Percentiles rank a stretch among this genome's conserved stretches.
Evolutionary conservation across 2,329 filamentous ascomycete species (phyloP).

Genomic region (Aureobasidium mangrovei): DNA sequence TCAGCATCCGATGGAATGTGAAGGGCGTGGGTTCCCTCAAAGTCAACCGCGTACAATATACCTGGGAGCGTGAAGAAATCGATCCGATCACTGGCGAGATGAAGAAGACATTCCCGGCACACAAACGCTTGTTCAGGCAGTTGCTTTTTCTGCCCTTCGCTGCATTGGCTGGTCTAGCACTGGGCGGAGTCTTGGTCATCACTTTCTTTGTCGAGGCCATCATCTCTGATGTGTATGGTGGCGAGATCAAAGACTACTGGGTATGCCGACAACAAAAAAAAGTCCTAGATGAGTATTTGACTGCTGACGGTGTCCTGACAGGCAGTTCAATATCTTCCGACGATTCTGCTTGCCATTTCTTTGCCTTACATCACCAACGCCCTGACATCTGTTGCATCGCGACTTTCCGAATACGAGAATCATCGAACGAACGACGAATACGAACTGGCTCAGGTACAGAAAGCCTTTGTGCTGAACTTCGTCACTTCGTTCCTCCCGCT

Average conservation of each 20-base stretch:
- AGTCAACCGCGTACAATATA: slow-evolving; percentile 2
- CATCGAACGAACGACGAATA: slow-evolving; percentile 5
- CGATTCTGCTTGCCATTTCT: neutral
- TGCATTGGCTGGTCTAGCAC: neutral
- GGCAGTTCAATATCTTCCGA: neutral
- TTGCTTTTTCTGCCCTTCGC: neutral
- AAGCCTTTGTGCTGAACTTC: neutral
- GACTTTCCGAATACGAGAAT: neutral
- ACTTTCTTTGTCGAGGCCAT: neutral
- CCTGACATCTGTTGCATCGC: neutral
- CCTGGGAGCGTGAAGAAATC: neutral
- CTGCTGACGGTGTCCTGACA: neutral
- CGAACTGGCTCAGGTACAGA: slow-evolving; percentile 2
- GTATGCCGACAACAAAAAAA: neutral
- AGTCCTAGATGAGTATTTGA: neutral
- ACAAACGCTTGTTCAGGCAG: neutral
- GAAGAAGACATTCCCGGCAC: neutral
- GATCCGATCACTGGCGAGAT: neutral
- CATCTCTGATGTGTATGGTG: neutral
- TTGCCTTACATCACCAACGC: neutral
- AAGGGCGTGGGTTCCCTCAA: neutral
- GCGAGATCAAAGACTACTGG: neutral
- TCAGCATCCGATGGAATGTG: slow-evolving; percentile 7
- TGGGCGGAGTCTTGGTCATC: neutral
- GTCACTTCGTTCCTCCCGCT: neutral